A percentile compares a stretch with the other conserved stretches of the same genome.
Evolutionary conservation across 352 stramenopile species (phyloP).

Genomic region (Aphanomyces euteiches): DNA sequence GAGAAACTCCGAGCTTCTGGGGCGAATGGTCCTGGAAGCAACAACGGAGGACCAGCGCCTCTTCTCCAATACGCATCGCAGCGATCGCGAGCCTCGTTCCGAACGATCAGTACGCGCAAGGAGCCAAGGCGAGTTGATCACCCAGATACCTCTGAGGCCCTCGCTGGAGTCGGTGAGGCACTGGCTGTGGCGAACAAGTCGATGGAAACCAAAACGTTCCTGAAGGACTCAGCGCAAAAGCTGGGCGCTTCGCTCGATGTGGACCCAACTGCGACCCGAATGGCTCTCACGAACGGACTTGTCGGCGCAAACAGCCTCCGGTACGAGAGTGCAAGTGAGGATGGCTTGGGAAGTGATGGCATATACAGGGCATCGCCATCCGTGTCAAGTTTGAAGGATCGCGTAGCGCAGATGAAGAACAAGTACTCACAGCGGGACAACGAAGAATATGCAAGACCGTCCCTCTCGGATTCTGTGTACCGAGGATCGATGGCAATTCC

Average conservation of each 20-base stretch:
- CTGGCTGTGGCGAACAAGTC: conserved; percentile 64
- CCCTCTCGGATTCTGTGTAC: conserved; percentile 55
- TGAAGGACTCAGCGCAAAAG: conserved; percentile 65
- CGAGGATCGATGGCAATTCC: conserved; percentile 55
- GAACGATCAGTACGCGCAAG: conserved; percentile 53
- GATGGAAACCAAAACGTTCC: conserved; percentile 69
- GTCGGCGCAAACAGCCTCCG: conserved; percentile 30
- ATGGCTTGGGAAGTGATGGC: conserved; percentile 2
- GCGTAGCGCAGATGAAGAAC: conserved; percentile 66
- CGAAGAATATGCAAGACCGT: conserved; percentile 6
- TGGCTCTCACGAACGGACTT: conserved; percentile 30
- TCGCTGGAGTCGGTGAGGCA: conserved; percentile 41
- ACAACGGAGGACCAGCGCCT: conserved; percentile 32
- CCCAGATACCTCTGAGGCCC: conserved; percentile 35
- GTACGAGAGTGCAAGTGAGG: conserved; percentile 51
- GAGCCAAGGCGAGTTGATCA: conserved; percentile 40
- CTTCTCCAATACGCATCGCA: background rate
- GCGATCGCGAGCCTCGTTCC: conserved; percentile 38
- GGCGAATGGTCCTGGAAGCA: conserved; percentile 43
- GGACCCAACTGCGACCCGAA: conserved; percentile 43
- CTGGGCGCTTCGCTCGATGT: conserved; percentile 59
- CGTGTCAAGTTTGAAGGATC: conserved; percentile 55
- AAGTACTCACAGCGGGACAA: conserved; percentile 64
- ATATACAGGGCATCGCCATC: conserved; percentile 17
- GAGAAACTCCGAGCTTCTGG: conserved; percentile 48